phyloP scores from a whole-genome alignment of 768 basidiomycete species.

The Agrocybe chaxingu region DNA sequence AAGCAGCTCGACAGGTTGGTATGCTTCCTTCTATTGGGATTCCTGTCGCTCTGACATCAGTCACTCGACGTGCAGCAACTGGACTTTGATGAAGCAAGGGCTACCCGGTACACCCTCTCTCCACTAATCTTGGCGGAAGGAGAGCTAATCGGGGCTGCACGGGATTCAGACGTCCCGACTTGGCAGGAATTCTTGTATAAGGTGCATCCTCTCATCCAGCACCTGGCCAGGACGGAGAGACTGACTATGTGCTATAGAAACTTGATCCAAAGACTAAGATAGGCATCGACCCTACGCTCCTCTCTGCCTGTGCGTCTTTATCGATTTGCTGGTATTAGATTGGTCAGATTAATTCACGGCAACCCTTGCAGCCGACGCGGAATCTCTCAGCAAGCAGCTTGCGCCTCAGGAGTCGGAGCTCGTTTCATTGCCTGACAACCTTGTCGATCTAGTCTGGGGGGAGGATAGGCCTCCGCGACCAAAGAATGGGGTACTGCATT shows the following conservation, averaged over 20 bases:
- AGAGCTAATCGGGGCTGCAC: not conserved
- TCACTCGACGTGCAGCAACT: slow-evolving; percentile 51
- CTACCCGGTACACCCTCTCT: slow-evolving; percentile 52
- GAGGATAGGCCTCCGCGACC: slow-evolving; percentile 68
- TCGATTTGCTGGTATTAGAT: not conserved
- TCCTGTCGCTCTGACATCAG: too few species aligned
- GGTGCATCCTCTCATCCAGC: slow-evolving; percentile 30
- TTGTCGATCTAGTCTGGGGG: slow-evolving; percentile 77
- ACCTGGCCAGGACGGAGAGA: not conserved
- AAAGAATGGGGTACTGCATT: slow-evolving; percentile 58
- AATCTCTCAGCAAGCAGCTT: slow-evolving; percentile 56
- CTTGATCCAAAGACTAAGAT: slow-evolving; percentile 60
- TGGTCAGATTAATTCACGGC: not conserved
- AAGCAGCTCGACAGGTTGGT: slow-evolving; percentile 82
- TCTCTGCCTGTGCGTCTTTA: slow-evolving; percentile 53
- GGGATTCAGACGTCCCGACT: slow-evolving; percentile 67
- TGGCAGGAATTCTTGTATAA: slow-evolving; percentile 87
- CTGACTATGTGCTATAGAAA: slow-evolving; percentile 36
- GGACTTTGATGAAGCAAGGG: slow-evolving; percentile 93
- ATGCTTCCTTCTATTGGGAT: not conserved
- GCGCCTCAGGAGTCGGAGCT: slow-evolving; percentile 52
- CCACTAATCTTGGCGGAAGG: not conserved
- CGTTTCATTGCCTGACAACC: slow-evolving; percentile 65
- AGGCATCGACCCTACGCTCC: slow-evolving; percentile 80
- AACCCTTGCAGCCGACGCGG: slow-evolving; percentile 54